Percentiles rank a stretch among this genome's conserved stretches.
These are phyloP conservation scores for Grosmannia serpens DNA, from an alignment of 2,329 filamentous ascomycete genomes.

Conservation along the genomic window DNA sequence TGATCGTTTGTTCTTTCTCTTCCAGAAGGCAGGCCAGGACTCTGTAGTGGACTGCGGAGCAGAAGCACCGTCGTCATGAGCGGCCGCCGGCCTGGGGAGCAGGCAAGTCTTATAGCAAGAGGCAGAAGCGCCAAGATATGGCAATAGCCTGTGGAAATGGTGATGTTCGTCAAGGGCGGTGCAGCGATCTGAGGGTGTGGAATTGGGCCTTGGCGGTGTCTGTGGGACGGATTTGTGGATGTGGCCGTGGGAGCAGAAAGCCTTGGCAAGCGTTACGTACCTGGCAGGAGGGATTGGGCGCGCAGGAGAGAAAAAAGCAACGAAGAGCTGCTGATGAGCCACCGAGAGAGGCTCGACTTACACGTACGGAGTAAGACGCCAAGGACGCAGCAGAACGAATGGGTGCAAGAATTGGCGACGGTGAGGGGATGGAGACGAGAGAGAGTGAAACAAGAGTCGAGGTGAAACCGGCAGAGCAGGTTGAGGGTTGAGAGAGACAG, in stretches of 20 bases:
- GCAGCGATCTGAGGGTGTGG: not conserved
- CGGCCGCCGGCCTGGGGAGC: not conserved
- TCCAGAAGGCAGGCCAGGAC: not conserved
- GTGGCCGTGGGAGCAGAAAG: conserved; percentile 3
- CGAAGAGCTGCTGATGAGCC: not conserved
- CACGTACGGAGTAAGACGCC: conserved; percentile 1
- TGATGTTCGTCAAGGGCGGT: conserved; percentile 3
- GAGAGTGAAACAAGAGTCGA: not conserved
- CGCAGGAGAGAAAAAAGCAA: not conserved
- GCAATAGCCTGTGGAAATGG: conserved; percentile 4
- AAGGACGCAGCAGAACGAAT: not conserved
- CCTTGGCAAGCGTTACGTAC: conserved; percentile 9
- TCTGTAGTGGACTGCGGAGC: not conserved
- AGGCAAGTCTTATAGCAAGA: not conserved
- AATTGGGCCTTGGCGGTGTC: conserved; percentile 4
- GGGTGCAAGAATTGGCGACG: not conserved
- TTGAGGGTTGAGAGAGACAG: not conserved
- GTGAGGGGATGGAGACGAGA: not conserved
- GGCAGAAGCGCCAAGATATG: not conserved
- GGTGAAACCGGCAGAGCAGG: not conserved
- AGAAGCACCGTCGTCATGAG: not conserved
- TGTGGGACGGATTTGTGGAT: conserved; percentile 5
- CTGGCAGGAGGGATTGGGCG: conserved; percentile 4
- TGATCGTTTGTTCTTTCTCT: not conserved
- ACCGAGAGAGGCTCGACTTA: conserved; percentile 3